A percentile compares a stretch with the other conserved stretches of the same genome.
phyloP scores from a whole-genome alignment of 164 flowering plant genomes.

The Hamamelis virginiana region DNA sequence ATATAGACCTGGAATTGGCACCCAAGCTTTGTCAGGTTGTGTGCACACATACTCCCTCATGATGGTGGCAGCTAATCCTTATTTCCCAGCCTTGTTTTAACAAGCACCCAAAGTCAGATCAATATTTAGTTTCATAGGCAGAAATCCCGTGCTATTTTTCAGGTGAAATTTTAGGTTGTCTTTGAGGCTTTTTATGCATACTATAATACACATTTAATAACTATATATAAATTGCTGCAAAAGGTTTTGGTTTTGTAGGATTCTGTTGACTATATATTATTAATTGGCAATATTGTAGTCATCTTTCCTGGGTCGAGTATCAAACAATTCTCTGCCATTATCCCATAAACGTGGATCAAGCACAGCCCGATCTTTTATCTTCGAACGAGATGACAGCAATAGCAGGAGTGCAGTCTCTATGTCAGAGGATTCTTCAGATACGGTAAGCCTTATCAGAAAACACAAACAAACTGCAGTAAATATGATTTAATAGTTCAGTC shows the following conservation, averaged over 20 bases:
- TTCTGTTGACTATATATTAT: not conserved
- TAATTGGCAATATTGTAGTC: slow-evolving; percentile 45
- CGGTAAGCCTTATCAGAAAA: slow-evolving; percentile 36
- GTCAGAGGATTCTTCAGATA: slow-evolving; percentile 53
- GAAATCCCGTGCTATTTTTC: not conserved
- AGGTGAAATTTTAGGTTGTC: not conserved
- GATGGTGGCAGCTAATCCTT: not conserved
- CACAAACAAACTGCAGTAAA: not conserved
- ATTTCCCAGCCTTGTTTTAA: not conserved
- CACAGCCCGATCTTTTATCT: slow-evolving; percentile 58
- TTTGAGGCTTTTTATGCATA: not conserved
- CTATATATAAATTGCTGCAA: not conserved
- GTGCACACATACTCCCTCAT: not conserved
- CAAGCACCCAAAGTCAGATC: not conserved
- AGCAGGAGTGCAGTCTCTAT: slow-evolving; percentile 58
- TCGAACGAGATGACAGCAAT: slow-evolving; percentile 84
- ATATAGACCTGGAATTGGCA: not conserved
- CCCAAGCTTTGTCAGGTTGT: not conserved
- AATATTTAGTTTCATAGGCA: not conserved
- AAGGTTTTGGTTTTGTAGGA: not conserved
- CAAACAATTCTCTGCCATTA: slow-evolving; percentile 49
- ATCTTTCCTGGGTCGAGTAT: slow-evolving; percentile 66
- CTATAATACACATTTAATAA: not conserved
- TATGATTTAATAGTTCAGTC: not conserved
- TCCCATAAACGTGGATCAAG: slow-evolving; percentile 52